Percentiles rank a stretch among this genome's conserved stretches.
phyloP scores from a whole-genome alignment of 1,284 basidiomycete species.

The Cryptococcus sp. region DNA sequence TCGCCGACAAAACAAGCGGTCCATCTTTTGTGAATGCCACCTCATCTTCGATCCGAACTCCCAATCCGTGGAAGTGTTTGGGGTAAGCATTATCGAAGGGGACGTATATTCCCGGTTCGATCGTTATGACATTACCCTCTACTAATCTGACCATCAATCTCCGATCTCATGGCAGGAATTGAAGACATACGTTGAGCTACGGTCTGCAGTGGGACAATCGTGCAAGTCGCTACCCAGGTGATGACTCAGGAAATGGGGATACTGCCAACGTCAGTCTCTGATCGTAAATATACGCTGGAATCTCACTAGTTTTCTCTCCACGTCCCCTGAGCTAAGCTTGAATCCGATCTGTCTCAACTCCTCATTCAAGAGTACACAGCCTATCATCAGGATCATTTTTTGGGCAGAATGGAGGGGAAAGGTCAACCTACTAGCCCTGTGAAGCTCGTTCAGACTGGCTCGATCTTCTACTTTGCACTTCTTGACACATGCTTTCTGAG shows the following conservation, averaged over 20 bases:
- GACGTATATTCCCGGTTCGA: constrained; percentile 61
- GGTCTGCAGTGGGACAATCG: constrained; percentile 48
- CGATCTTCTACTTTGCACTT: constrained; percentile 53
- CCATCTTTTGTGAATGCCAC: constrained; percentile 68
- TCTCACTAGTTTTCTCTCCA: constrained; percentile 74
- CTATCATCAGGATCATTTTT: constrained; percentile 13
- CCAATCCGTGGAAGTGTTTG: constrained; percentile 78
- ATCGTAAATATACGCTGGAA: no score
- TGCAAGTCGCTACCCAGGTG: constrained; percentile 53
- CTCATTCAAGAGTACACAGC: constrained; percentile 62
- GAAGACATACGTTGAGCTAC: constrained; percentile 40
- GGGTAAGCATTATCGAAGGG: constrained; percentile 73
- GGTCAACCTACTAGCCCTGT: constrained; percentile 56
- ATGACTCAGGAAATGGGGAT: constrained; percentile 69
- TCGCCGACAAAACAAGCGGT: constrained; percentile 64
- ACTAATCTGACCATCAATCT: constrained; percentile 52
- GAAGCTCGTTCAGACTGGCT: constrained; percentile 69
- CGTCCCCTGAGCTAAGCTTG: constrained; percentile 58
- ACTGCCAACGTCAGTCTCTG: constrained; percentile 53
- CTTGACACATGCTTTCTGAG: constrained; percentile 52
- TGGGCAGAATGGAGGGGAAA: neutral
- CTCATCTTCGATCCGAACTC: constrained; percentile 90
- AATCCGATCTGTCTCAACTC: constrained; percentile 85
- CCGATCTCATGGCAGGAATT: neutral
- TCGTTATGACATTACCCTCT: constrained; percentile 80